phyloP scores from a whole-genome alignment of 768 basidiomycete species.

The Podaxis rugospora region DNA sequence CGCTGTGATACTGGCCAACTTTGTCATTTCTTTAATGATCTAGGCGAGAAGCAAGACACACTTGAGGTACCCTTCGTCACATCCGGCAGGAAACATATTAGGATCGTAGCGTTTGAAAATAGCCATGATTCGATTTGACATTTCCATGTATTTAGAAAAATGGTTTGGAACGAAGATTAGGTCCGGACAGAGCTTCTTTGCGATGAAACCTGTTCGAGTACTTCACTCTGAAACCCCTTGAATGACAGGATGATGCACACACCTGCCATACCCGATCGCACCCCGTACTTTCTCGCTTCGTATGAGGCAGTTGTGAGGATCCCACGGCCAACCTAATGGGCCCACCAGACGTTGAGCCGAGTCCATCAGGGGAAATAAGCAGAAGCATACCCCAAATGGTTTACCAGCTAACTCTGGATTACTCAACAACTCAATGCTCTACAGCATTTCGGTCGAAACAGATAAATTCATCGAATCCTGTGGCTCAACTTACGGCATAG shows the following conservation, averaged over 20 bases:
- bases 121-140: constrained; percentile 72
- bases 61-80: constrained; percentile 94
- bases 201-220: constrained; percentile 69
- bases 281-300: constrained; percentile 85
- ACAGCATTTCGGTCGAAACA: background rate
- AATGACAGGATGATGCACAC: constrained; percentile 14
- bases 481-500: constrained; percentile 47
- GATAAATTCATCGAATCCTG: background rate
- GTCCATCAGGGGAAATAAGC: constrained; percentile 11
- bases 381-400: constrained; percentile 59
- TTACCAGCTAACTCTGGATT: constrained; percentile 63
- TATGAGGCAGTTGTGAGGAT: constrained; percentile 90
- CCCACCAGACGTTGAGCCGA: constrained; percentile 13
- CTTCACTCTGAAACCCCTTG: background rate
- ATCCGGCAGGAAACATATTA: constrained; percentile 68
- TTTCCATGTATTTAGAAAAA: constrained; percentile 59
- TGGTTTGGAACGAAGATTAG: constrained; percentile 65
- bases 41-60: constrained; percentile 28
- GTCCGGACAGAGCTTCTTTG: constrained; percentile 90
- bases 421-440: constrained; percentile 70
- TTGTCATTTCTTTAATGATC: constrained; percentile 1
- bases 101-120: constrained; percentile 68
- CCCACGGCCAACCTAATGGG: constrained; percentile 64
- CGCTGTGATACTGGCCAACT: constrained; percentile 60
- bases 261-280: constrained; percentile 96